Conservation (phyloP, 257 asterid genomes). For the Solanum pinnatisectum region DNA sequence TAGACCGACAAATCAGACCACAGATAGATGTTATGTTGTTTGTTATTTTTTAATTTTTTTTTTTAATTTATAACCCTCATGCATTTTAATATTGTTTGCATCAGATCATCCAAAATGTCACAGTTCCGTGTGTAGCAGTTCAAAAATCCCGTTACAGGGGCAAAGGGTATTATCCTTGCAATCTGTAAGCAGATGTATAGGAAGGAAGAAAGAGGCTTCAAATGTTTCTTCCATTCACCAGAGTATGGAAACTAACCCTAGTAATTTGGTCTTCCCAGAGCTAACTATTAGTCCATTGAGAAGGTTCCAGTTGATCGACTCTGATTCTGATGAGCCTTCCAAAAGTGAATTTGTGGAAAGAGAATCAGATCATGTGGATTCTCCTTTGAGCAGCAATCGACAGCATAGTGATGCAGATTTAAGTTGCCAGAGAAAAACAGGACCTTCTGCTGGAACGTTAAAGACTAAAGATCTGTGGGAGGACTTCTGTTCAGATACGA, state of each 20-base stretch:
- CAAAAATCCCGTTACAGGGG: constrained; percentile 51
- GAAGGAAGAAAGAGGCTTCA: constrained; percentile 25
- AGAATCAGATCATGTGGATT: constrained; percentile 10
- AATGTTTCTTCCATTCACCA: constrained; percentile 28
- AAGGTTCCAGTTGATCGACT: constrained; percentile 79
- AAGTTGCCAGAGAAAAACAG: constrained; percentile 9
- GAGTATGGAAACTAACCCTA: constrained; percentile 15
- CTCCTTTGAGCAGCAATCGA: constrained; percentile 15
- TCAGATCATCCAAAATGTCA: constrained; percentile 28
- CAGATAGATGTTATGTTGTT: not conserved
- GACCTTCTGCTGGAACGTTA: constrained; percentile 20
- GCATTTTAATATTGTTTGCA: not conserved
- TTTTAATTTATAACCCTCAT: not conserved
- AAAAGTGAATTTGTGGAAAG: constrained; percentile 8
- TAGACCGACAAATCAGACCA: not conserved
- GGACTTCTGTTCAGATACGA: constrained; percentile 41
- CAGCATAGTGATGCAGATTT: constrained; percentile 14
- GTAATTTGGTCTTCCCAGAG: constrained; percentile 31
- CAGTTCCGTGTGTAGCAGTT: constrained; percentile 55
- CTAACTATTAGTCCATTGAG: constrained; percentile 68
- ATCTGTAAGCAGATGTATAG: constrained; percentile 26
- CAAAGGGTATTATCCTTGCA: constrained; percentile 37
- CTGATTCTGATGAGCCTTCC: constrained; percentile 68
- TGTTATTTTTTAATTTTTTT: not conserved
- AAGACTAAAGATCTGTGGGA: constrained; percentile 54